These are phyloP conservation scores for Ganoderma lingzhi DNA, from an alignment of 1,284 basidiomycete species.

Conservation along the genomic window DNA sequence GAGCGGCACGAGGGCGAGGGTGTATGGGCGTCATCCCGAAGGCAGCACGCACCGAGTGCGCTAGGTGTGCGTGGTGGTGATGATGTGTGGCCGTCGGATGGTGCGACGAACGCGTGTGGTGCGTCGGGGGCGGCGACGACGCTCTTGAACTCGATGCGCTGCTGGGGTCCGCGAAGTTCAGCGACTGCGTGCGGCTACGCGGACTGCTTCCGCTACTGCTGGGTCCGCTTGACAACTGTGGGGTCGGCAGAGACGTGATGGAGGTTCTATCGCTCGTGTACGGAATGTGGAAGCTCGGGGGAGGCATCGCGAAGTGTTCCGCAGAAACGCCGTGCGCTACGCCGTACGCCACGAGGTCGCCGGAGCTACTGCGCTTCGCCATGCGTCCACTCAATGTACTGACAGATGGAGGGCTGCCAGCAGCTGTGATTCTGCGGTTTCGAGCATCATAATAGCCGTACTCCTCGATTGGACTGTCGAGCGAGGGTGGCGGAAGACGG, in stretches of 20 bases:
- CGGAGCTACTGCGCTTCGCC: constrained; percentile 43
- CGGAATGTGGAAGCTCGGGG: constrained; percentile 36
- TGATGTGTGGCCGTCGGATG: constrained; percentile 31
- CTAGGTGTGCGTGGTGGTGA: constrained; percentile 67
- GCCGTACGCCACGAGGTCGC: constrained; percentile 40
- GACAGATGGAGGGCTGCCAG: constrained; percentile 51
- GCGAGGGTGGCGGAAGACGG: constrained; percentile 59
- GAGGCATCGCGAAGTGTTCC: constrained; percentile 32
- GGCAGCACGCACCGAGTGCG: constrained; percentile 81
- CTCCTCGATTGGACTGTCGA: constrained; percentile 48
- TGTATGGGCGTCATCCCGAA: constrained; percentile 92
- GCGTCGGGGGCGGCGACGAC: constrained; percentile 52
- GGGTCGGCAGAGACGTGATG: constrained; percentile 55
- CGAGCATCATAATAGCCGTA: constrained; percentile 36
- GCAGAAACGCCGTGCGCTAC: constrained; percentile 25
- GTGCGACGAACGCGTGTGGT: constrained; percentile 24
- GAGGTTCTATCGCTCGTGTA: constrained; percentile 45
- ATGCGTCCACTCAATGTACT: constrained; percentile 39
- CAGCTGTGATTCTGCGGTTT: constrained; percentile 38
- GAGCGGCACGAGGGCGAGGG: constrained; percentile 44
- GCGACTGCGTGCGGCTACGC: constrained; percentile 48
- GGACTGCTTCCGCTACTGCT: constrained; percentile 67
- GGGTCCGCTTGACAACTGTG: constrained; percentile 67
- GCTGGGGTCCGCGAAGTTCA: constrained; percentile 43
- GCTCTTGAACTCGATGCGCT: constrained; percentile 59